phyloP scores from a whole-genome alignment of 805 yeast species.

The Saccharomycopsis babjevae region DNA sequence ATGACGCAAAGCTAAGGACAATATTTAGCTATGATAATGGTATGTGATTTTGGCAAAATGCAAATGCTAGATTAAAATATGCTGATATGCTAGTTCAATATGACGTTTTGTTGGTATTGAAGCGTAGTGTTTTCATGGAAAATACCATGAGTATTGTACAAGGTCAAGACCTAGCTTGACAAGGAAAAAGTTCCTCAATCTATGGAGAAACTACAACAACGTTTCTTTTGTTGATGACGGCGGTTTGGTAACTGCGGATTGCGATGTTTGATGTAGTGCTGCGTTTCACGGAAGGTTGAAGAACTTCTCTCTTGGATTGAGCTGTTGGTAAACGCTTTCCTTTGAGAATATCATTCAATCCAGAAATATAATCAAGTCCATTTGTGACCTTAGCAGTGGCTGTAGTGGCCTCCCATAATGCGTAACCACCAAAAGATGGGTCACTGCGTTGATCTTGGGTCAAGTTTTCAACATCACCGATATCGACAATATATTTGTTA shows the following conservation, averaged over 20 bases:
- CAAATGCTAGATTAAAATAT: background rate
- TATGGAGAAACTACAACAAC: background rate
- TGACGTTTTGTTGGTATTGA: too few relatives aligned
- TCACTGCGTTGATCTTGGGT: conserved; percentile 1
- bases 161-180: background rate
- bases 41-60: background rate
- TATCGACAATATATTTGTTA: conserved; percentile 46
- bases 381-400: conserved; percentile 2
- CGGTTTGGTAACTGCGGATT: background rate
- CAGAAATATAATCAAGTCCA: conserved; percentile 11
- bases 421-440: conserved; percentile 11
- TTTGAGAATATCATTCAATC: conserved; percentile 10
- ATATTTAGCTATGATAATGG: too few relatives aligned
- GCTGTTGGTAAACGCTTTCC: conserved; percentile 5
- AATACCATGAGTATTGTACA: background rate
- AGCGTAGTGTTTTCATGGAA: background rate
- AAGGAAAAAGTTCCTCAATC: too few relatives aligned
- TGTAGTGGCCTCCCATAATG: conserved; percentile 14
- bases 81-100: background rate
- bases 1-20: too few relatives aligned
- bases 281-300: background rate
- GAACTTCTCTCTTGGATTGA: background rate
- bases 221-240: background rate
- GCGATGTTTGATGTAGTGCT: background rate
- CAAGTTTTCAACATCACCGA: conserved; percentile 13